Conservation (phyloP, 2,329 filamentous ascomycete genomes). For the Trichoderma gracile region DNA sequence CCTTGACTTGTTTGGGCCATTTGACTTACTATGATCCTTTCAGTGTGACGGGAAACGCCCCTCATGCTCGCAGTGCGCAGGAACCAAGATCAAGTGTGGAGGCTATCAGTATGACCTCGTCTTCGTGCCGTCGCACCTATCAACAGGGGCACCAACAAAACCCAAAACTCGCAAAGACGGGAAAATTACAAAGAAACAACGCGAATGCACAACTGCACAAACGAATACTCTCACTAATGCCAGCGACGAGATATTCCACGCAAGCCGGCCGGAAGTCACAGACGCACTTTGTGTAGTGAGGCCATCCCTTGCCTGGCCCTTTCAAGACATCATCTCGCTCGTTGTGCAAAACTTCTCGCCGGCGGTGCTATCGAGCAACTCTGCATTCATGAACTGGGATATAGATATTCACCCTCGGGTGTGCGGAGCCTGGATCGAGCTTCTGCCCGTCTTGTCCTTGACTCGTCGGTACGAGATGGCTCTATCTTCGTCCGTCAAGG, state of each 20-base stretch:
- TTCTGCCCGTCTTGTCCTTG: slow-evolving; percentile 37
- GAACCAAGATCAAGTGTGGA: slow-evolving; percentile 29
- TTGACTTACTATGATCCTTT: background rate
- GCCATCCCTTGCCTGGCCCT: slow-evolving; percentile 29
- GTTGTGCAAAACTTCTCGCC: slow-evolving; percentile 27
- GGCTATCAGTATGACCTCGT: slow-evolving; percentile 34
- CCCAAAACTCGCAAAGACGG: slow-evolving; percentile 9
- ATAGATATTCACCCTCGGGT: slow-evolving; percentile 38
- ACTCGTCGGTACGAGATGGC: slow-evolving; percentile 28
- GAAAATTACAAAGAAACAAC: background rate
- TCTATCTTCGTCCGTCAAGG: slow-evolving; percentile 37
- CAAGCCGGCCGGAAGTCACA: background rate
- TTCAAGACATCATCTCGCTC: slow-evolving; percentile 32
- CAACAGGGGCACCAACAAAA: background rate
- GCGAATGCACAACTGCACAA: background rate
- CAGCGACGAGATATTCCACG: background rate
- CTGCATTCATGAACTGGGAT: slow-evolving; percentile 7
- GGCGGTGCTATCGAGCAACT: background rate
- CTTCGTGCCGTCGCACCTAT: slow-evolving; percentile 27
- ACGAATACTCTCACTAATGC: background rate
- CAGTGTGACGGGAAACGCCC: slow-evolving; percentile 34
- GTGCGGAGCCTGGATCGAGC: slow-evolving; percentile 45
- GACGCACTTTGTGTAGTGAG: background rate
- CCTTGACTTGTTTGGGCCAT: no score
- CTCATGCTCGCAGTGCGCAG: slow-evolving; percentile 32